Evolutionary conservation across 192 early-diverging fungal species (phyloP).

Genomic region (Umbelopsis ramanniana): DNA sequence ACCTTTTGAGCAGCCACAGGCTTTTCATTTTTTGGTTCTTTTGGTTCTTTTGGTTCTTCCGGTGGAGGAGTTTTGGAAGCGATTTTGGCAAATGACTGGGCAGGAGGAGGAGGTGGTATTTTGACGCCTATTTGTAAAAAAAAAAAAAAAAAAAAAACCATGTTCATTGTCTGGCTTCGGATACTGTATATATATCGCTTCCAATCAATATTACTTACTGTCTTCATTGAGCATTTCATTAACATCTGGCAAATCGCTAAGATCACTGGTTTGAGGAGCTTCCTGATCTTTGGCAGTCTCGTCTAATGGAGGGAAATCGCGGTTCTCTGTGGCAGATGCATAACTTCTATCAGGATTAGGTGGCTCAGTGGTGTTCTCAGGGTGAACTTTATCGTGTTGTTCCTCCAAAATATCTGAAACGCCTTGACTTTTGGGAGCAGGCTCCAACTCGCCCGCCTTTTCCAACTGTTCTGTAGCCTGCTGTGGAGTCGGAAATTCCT

Average conservation of each 20-base stretch:
- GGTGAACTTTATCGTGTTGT: background rate
- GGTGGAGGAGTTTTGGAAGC: constrained; percentile 29
- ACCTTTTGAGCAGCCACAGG: background rate
- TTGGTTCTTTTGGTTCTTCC: constrained; percentile 5
- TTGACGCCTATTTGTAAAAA: constrained; percentile 5
- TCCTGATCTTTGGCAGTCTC: constrained; percentile 1
- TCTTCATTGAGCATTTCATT: constrained; percentile 33
- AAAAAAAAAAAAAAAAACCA: too few species aligned
- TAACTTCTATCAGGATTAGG: constrained; percentile 36
- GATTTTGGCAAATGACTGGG: constrained; percentile 35
- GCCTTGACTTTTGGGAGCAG: constrained; percentile 17
- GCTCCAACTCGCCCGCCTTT: background rate
- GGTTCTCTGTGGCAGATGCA: constrained; percentile 28
- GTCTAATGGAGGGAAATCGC: constrained; percentile 28
- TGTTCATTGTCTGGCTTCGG: background rate
- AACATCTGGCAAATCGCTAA: constrained; percentile 32
- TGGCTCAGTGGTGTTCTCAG: constrained; percentile 18
- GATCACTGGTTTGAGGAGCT: background rate
- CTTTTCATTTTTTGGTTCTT: too few species aligned
- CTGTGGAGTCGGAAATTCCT: constrained; percentile 34
- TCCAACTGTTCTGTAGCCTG: constrained; percentile 1
- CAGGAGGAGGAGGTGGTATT: constrained; percentile 29
- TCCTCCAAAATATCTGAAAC: constrained; percentile 28
- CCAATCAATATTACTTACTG: constrained; percentile 20
- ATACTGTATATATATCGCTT: background rate